These are phyloP conservation scores for Penicillium cosmopolitanum DNA, from an alignment of 495 filamentous ascomycete genomes.

Conservation along the genomic window DNA sequence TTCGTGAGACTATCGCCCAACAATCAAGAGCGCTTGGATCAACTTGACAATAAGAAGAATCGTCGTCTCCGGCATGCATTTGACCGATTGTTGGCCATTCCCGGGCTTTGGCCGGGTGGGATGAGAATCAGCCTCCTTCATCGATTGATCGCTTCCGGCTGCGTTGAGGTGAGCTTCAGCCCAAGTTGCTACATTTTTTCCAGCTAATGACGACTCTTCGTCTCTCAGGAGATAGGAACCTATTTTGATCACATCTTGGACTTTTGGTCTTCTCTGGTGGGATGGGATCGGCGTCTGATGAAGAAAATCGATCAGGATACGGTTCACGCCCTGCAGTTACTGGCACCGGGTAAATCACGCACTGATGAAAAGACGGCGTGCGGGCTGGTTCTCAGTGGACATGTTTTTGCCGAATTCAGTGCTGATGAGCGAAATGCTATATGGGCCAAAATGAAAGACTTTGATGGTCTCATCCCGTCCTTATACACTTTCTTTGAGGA, in stretches of 20 bases:
- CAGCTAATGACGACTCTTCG: not conserved
- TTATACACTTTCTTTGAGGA: constrained; percentile 43
- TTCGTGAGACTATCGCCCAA: too few relatives aligned
- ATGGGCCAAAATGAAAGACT: constrained; percentile 18
- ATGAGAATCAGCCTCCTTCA: not conserved
- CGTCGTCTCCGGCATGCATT: too few relatives aligned
- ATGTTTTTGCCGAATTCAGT: constrained; percentile 30
- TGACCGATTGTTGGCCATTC: too few relatives aligned
- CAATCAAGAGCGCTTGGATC: too few relatives aligned
- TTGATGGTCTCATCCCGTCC: constrained; percentile 32
- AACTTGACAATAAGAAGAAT: too few relatives aligned
- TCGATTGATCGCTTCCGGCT: too few relatives aligned
- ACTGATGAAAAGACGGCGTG: constrained; percentile 11
- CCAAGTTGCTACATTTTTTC: not conserved
- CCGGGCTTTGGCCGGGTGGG: too few relatives aligned
- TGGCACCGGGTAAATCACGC: not conserved
- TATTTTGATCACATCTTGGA: not conserved
- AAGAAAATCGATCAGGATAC: not conserved
- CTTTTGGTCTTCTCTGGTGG: not conserved
- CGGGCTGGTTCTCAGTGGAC: constrained; percentile 16
- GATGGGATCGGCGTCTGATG: not conserved
- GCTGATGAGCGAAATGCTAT: constrained; percentile 28
- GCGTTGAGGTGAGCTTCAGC: not conserved
- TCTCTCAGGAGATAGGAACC: not conserved
- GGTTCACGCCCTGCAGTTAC: not conserved